A percentile compares a stretch with the other conserved stretches of the same genome.
phyloP scores from a whole-genome alignment of 768 basidiomycete species.

The Rossbeevera mucosa region DNA sequence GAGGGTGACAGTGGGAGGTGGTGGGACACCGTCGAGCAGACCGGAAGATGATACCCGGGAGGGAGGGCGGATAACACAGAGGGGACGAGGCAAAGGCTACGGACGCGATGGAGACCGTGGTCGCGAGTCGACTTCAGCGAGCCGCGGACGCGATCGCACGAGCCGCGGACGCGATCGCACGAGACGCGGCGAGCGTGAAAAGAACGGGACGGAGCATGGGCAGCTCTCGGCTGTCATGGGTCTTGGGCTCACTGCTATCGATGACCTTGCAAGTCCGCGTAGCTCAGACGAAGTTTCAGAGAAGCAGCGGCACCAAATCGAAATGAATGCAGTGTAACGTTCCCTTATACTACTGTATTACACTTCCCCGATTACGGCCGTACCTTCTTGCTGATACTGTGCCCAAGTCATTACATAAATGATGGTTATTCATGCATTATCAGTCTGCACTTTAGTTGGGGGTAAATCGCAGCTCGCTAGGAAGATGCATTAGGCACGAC shows the following conservation, averaged over 20 bases:
- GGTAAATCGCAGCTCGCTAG: too few relatives aligned
- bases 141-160: slow-evolving; percentile 14
- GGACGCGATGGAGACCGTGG: background rate
- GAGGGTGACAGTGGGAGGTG: background rate
- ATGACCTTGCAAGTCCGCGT: slow-evolving; percentile 11
- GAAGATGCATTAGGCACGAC: too few relatives aligned
- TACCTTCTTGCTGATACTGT: background rate
- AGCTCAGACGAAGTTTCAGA: slow-evolving; percentile 13
- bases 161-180: too few relatives aligned
- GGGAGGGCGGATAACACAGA: slow-evolving; percentile 3
- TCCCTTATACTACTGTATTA: background rate
- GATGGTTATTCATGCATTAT: too few relatives aligned
- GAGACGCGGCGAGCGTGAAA: slow-evolving; percentile 1
- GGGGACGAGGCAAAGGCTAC: background rate
- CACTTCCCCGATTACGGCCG: background rate
- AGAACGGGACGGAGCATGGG: slow-evolving; percentile 7
- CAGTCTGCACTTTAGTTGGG: too few relatives aligned
- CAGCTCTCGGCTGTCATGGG: slow-evolving; percentile 26
- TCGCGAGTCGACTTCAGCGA: background rate
- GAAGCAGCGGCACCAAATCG: slow-evolving; percentile 6
- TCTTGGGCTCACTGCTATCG: slow-evolving; percentile 24
- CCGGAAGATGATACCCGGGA: background rate
- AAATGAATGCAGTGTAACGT: background rate
- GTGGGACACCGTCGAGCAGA: background rate
- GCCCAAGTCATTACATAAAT: background rate